These are phyloP conservation scores for Yamadazyma scolyti DNA, from an alignment of 805 yeast species.

Conservation along the genomic window DNA sequence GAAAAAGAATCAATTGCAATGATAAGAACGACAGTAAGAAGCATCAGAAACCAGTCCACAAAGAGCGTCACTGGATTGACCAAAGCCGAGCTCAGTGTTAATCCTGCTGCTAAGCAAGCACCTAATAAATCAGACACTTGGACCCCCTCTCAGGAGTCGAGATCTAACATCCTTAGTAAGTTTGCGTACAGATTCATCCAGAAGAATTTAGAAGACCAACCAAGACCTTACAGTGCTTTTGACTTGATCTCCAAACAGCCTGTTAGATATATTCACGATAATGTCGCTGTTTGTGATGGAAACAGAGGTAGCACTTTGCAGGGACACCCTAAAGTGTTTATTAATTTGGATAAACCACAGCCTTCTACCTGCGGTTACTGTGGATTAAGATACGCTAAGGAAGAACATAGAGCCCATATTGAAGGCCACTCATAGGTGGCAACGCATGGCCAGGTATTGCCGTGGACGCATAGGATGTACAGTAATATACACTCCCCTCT, in stretches of 20 bases:
- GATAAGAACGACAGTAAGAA: too few species aligned
- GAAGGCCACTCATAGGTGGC: too few species aligned
- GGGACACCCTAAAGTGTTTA: slow-evolving; percentile 82
- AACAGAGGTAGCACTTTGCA: slow-evolving; percentile 61
- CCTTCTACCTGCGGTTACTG: slow-evolving; percentile 79
- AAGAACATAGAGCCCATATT: slow-evolving; percentile 40
- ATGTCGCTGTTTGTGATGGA: slow-evolving; percentile 82
- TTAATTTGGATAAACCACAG: slow-evolving; percentile 74
- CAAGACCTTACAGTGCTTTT: slow-evolving; percentile 80
- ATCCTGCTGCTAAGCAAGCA: slow-evolving; percentile 54
- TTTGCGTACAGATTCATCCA: slow-evolving; percentile 67
- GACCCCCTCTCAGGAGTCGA: slow-evolving; percentile 65
- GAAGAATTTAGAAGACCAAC: slow-evolving; percentile 63
- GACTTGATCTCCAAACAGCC: slow-evolving; percentile 78
- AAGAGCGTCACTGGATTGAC: slow-evolving; percentile 22
- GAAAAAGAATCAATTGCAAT: too few species aligned
- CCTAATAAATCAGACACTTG: slow-evolving; percentile 72
- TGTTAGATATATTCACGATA: slow-evolving; percentile 52
- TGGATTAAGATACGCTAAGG: slow-evolving; percentile 63
- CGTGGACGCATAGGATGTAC: too few species aligned
- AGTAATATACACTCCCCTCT: too few species aligned
- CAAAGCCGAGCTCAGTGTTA: slow-evolving; percentile 18
- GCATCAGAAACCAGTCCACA: too few species aligned
- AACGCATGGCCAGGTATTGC: too few species aligned
- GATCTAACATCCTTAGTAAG: slow-evolving; percentile 49